phyloP scores from a whole-genome alignment of 2,329 filamentous ascomycete species.

The Pseudogymnoascus sp. region DNA sequence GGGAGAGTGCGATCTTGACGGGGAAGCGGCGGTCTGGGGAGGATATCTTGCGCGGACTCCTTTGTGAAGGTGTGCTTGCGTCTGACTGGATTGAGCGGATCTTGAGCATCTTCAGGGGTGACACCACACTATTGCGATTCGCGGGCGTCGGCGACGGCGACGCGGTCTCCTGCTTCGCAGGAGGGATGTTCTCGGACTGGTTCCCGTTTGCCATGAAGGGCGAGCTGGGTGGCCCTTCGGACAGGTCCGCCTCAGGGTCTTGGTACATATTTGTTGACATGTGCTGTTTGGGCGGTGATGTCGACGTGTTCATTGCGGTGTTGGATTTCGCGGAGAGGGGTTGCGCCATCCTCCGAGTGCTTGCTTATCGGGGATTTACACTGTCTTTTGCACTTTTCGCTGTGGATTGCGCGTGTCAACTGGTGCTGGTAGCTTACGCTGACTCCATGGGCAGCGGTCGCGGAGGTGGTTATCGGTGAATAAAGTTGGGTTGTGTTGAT shows the following conservation, averaged over 20 bases:
- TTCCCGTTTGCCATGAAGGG: constrained; percentile 23
- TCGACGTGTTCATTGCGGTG: constrained; percentile 6
- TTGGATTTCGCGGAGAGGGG: neutral
- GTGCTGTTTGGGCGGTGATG: neutral
- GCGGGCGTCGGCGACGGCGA: constrained; percentile 19
- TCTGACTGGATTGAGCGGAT: constrained; percentile 21
- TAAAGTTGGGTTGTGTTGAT: neutral
- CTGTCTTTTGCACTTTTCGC: neutral
- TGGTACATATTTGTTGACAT: neutral
- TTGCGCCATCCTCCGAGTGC: neutral
- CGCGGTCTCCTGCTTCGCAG: constrained; percentile 18
- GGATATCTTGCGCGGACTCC: constrained; percentile 39
- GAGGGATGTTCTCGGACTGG: constrained; percentile 25
- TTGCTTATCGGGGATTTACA: neutral
- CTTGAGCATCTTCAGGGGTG: constrained; percentile 25
- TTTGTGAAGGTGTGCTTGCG: constrained; percentile 16
- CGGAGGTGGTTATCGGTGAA: neutral
- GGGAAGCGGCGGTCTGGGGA: constrained; percentile 51
- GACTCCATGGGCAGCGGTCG: neutral
- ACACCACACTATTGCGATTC: constrained; percentile 18
- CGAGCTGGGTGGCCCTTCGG: constrained; percentile 24
- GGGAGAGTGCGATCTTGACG: constrained; percentile 39
- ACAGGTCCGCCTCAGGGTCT: constrained; percentile 14
- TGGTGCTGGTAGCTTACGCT: neutral
- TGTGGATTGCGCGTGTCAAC: neutral